Percentiles rank a stretch among this genome's conserved stretches.
Conservation (phyloP, 108 stramenopile genomes). For the Craspedostauros australis region DNA sequence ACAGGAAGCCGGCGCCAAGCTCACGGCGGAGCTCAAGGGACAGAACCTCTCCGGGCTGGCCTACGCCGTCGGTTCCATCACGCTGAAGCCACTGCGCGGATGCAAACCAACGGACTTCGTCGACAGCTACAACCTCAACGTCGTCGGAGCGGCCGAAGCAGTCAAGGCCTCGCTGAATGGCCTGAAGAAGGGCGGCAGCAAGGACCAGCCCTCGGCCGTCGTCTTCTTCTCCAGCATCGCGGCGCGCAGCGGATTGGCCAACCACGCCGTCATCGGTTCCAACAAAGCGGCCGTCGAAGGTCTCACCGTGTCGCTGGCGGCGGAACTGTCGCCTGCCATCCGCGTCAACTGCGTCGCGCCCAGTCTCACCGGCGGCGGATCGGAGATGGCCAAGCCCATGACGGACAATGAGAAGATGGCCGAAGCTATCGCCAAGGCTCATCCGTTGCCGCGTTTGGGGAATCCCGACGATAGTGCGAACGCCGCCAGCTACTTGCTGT, state of each 20-base stretch:
- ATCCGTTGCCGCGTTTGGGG: conserved; percentile 15
- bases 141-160: neutral
- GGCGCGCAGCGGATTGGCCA: conserved; percentile 14
- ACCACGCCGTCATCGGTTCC: conserved; percentile 37
- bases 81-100: conserved; percentile 2
- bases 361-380: conserved; percentile 35
- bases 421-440: conserved; percentile 13
- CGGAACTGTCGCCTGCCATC: conserved; percentile 42
- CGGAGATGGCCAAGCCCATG: conserved; percentile 50
- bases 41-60: conserved; percentile 3
- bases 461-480: conserved; percentile 19
- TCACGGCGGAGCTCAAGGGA: conserved; percentile 4
- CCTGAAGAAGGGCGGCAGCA: conserved; percentile 4
- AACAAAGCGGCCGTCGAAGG: conserved; percentile 59
- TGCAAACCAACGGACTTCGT: neutral
- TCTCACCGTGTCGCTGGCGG: conserved; percentile 54
- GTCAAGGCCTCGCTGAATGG: conserved; percentile 1
- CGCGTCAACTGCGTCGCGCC: conserved; percentile 61
- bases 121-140: neutral
- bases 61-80: conserved; percentile 5
- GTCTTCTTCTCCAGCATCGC: conserved; percentile 23
- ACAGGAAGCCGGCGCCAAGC: conserved; percentile 1
- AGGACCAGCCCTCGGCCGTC: neutral
- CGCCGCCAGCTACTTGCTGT: conserved; percentile 14
- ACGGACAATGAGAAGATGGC: conserved; percentile 42